phyloP scores from a whole-genome alignment of 2,329 filamentous ascomycete genomes.

The Colletotrichum lindemuthianum region DNA sequence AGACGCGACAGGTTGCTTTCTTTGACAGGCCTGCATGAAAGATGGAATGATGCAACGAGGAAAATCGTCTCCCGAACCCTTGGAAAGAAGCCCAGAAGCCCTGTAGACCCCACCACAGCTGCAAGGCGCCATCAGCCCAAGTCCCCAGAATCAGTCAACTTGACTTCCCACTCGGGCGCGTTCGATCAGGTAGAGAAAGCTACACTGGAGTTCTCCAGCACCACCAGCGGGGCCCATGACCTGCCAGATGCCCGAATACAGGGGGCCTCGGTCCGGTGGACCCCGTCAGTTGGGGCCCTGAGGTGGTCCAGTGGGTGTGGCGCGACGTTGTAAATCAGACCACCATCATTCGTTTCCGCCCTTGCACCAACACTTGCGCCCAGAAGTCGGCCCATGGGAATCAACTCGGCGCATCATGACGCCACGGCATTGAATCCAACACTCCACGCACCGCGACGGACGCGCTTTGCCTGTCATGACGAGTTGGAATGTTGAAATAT shows the following conservation, averaged over 20 bases:
- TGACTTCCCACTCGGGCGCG: no score
- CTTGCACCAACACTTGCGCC: constrained; percentile 2
- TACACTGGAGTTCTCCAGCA: no score
- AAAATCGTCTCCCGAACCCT: neutral
- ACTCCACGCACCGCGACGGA: no score
- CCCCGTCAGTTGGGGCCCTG: no score
- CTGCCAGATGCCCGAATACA: no score
- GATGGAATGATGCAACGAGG: neutral
- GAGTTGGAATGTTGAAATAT: constrained; percentile 22
- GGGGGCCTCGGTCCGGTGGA: no score
- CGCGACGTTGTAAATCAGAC: constrained; percentile 32
- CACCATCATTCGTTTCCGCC: constrained; percentile 28
- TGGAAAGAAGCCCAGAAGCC: no score
- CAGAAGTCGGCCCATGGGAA: constrained; percentile 9
- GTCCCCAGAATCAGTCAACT: no score
- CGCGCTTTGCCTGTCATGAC: neutral
- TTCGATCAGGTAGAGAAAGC: no score
- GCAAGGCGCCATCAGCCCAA: no score
- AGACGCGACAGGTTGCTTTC: neutral
- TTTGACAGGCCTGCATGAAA: neutral
- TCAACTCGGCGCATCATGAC: constrained; percentile 33
- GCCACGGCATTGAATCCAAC: neutral
- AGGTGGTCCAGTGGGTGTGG: constrained; percentile 3
- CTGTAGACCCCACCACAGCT: no score
- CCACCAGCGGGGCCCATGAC: no score